Percentiles rank a stretch among this genome's conserved stretches.
Evolutionary conservation across 2,329 filamentous ascomycete species (phyloP).

Genomic region (Colletotrichum tropicale): DNA sequence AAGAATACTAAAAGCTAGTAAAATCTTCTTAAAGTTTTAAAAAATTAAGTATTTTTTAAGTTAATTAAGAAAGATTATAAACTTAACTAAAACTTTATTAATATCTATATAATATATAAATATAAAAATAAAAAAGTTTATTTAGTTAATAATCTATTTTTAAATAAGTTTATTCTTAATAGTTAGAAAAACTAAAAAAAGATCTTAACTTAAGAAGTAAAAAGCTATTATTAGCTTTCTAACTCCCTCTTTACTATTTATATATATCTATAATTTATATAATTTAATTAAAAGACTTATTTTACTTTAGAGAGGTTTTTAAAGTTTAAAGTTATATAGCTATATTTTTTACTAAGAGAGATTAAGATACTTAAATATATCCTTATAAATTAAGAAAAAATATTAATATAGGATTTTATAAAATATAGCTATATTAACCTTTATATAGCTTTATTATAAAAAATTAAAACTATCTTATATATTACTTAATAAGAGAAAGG

Average conservation of each 20-base stretch:
- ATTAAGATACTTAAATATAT: not conserved
- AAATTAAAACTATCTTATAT: not conserved
- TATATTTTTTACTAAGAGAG: not conserved
- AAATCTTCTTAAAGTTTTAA: rapidly evolving
- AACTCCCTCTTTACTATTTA: not conserved
- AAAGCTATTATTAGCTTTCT: not conserved
- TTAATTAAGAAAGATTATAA: not conserved
- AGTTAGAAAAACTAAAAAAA: not conserved
- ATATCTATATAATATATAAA: not conserved
- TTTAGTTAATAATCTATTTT: not conserved
- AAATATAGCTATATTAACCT: not conserved
- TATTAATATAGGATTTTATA: not conserved
- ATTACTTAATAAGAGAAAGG: not conserved
- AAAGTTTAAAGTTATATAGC: not conserved
- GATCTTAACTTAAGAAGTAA: not conserved
- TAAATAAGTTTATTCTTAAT: not conserved
- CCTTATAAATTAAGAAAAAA: not conserved
- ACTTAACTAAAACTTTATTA: not conserved
- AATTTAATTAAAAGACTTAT: not conserved
- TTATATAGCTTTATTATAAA: not conserved
- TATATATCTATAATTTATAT: not conserved
- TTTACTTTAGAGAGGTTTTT: not conserved
- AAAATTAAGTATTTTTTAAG: not conserved
- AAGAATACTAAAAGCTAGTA: not conserved
- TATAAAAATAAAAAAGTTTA: not conserved